phyloP scores from a whole-genome alignment of 768 basidiomycete genomes.

The Clitopilus hobsonii region DNA sequence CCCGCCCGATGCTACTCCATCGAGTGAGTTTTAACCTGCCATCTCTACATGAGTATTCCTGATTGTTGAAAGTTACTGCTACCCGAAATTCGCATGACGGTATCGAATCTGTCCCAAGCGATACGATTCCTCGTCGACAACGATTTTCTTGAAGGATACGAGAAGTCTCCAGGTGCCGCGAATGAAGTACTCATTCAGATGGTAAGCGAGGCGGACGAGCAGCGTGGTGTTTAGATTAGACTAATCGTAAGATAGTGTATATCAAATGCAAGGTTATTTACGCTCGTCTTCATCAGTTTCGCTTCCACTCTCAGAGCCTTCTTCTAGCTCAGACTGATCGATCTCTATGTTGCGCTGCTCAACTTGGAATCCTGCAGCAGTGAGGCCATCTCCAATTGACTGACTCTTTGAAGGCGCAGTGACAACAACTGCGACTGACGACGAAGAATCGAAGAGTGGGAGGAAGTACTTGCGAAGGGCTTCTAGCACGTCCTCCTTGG shows the following conservation, averaged over 20 bases:
- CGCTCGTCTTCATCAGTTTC: slow-evolving; percentile 23
- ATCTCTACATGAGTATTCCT: background rate
- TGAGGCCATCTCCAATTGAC: slow-evolving; percentile 62
- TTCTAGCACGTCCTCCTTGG: slow-evolving; percentile 68
- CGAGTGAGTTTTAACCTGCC: slow-evolving; percentile 56
- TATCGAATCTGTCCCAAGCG: slow-evolving; percentile 90
- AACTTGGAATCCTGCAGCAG: slow-evolving; percentile 70
- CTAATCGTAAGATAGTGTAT: slow-evolving; percentile 1
- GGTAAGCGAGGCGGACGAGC: background rate
- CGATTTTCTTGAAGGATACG: slow-evolving; percentile 78
- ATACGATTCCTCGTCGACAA: slow-evolving; percentile 89
- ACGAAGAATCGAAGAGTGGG: slow-evolving; percentile 75
- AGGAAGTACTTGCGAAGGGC: slow-evolving; percentile 72
- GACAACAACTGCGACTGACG: slow-evolving; percentile 77
- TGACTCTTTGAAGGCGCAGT: slow-evolving; percentile 79
- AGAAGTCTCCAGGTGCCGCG: slow-evolving; percentile 76
- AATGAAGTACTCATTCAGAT: slow-evolving; percentile 61
- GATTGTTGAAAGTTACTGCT: slow-evolving; percentile 58
- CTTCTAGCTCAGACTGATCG: slow-evolving; percentile 47
- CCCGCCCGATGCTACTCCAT: slow-evolving; percentile 68
- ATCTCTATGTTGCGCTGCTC: slow-evolving; percentile 65
- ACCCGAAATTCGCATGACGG: slow-evolving; percentile 82
- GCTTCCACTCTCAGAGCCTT: slow-evolving; percentile 30
- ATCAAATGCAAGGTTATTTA: slow-evolving; percentile 4
- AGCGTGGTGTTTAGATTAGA: too few relatives aligned